Base-by-base conservation (phyloP, 768 basidiomycete species). In the Lentinula boryana region DNA sequence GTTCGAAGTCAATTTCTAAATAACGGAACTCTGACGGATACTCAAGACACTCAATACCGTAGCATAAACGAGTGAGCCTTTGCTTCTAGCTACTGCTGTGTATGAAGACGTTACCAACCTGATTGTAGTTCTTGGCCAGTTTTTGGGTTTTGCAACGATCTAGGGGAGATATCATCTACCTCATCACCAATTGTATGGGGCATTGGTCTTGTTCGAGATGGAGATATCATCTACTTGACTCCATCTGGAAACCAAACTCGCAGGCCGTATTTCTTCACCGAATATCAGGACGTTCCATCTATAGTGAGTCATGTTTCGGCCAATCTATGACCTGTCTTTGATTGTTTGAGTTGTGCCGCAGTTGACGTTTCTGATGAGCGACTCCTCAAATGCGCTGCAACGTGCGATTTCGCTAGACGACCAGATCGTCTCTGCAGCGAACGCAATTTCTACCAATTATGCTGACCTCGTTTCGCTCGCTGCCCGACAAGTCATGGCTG, bases 391-490 rank as follows among this genome's bases (percentile, higher is more conserved):
- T 46, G 63, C 63, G 3, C 54, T 57, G 31, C 41, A 49, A 33
- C 59, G 63, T 9, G 54, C 63, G 4, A 58, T 18, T 50, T 40
- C 62, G 8, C 46, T 66, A 5, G 65, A 66, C 50, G 15, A 57
- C 15, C 12, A 65, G 43, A 50, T 66, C n/a, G 21, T 61, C 16
- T 36, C 38, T n/a, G 64, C 54, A 18, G 65, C 65, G 33, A 46
- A 60, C 6, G 46, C 10, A 9, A 57, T 61, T 12, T 65, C 65
- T 9, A 12, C 46, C 12, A 38, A 64, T 8, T 66, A 66, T 54
- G 64, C 56, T 5, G 65, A 66, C 48, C 48, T 66, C 5, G 57
- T 66, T 15, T 57, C 64, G 10, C 49, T 62, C 1, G 60, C 62
- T 10, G 41, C 66, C 5, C 18, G 66, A 41, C 66, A 65, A 53